Conservation (phyloP, 176 grass and related monocot genomes). For the Zoysia japonica region DNA sequence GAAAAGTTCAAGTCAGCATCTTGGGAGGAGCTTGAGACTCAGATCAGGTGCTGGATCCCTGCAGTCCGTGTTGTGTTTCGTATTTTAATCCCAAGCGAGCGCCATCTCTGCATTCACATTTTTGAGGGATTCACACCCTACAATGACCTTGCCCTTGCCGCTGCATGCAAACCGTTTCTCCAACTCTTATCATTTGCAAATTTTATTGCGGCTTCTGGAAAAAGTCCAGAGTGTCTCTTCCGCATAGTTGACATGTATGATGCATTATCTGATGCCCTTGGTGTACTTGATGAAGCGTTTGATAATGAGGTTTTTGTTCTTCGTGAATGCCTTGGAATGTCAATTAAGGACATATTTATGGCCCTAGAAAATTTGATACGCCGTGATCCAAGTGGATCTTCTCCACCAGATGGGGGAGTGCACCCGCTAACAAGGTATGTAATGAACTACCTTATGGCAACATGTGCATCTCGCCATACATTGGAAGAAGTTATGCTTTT, state of each 20-base stretch:
- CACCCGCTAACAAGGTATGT: slow-evolving; percentile 64
- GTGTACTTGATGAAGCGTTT: slow-evolving; percentile 42
- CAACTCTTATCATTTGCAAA: slow-evolving; percentile 39
- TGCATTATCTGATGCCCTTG: slow-evolving; percentile 35
- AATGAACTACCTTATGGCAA: slow-evolving; percentile 56
- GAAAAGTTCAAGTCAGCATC: slow-evolving; percentile 33
- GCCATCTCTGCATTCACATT: slow-evolving; percentile 43
- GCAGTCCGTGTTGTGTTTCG: slow-evolving; percentile 41
- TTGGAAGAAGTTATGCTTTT: slow-evolving; percentile 51
- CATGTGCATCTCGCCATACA: slow-evolving; percentile 48
- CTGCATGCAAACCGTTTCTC: slow-evolving; percentile 35
- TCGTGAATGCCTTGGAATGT: slow-evolving; percentile 35
- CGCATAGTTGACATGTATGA: slow-evolving; percentile 60
- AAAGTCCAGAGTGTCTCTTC: slow-evolving; percentile 51
- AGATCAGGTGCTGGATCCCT: slow-evolving; percentile 49
- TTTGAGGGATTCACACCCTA: slow-evolving; percentile 39
- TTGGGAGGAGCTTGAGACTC: slow-evolving; percentile 50
- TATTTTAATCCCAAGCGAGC: slow-evolving; percentile 56
- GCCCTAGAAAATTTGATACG: slow-evolving; percentile 51
- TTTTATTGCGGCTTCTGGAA: slow-evolving; percentile 28
- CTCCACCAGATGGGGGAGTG: slow-evolving; percentile 43
- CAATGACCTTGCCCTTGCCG: slow-evolving; percentile 37
- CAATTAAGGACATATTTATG: slow-evolving; percentile 53
- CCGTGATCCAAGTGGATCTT: slow-evolving; percentile 35
- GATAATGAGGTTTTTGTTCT: slow-evolving; percentile 29